Base-by-base conservation (phyloP, 2,329 filamentous ascomycete species). In the Cladosporium halotolerans region DNA sequence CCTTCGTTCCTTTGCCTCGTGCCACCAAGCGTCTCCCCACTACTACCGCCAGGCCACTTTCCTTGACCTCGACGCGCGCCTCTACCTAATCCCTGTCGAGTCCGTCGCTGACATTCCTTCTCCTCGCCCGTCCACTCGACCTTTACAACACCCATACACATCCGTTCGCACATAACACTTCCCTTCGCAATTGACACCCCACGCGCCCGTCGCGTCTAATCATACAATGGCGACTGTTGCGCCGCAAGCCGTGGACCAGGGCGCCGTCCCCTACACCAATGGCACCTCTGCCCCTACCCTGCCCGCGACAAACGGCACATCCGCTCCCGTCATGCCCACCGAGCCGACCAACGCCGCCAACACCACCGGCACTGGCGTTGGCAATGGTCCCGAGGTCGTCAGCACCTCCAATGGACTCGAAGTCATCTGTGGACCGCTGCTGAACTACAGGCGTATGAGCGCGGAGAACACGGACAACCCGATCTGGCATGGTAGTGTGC, bases 401-500 rank as follows among this genome's bases (percentile, higher is more conserved):
- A 73, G 71, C 65, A 74, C 73, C 9, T 65, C 66, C 5, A 58
- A 64, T 16, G 61, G 59, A 5, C 55, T 74, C 63, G 81, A 87
- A 56, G 78, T 90, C 28, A 75, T 86, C 11, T 85, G 81, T 61
- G 88, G 88, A 0, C 88, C 88, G 16, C 73, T 92, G 59, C 72
- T 92, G 57, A 92, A 92, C 71, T 92, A 90, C 69, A 79, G 85
- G 58, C 80, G 81, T 63, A 90, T 86, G 81, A 81, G 85, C 62
- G 79, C 78, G 28, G 75, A 69, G 56, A 59, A 68, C 51, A 65
- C 69, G 2, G 68, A 70, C 28, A 65, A 62, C 45, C 73, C 75
- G 38, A 73, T 72, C 39, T 97, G 92, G 91, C 77, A 88, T 62
- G 91, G 92, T 54, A 95, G 89, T 68, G 87, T 95, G 7, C 74